These are phyloP conservation scores for Pythium scleroteichum DNA, from an alignment of 352 stramenopile species.

Conservation along the genomic window DNA sequence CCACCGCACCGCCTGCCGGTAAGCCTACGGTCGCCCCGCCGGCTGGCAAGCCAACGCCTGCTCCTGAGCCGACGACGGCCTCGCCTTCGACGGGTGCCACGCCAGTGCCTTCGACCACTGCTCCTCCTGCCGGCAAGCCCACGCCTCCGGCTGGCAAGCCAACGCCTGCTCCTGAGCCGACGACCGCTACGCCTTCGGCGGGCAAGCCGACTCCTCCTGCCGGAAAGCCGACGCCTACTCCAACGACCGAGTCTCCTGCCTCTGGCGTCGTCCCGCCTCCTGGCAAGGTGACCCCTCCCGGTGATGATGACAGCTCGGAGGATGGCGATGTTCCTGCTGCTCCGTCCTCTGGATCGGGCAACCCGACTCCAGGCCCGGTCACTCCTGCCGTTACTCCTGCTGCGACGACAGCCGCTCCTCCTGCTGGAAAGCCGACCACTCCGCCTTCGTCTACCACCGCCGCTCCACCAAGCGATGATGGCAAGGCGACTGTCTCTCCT, in stretches of 20 bases:
- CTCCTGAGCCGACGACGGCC: neutral
- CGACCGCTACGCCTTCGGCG: neutral
- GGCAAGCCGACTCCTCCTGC: neutral
- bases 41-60: neutral
- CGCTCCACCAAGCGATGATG: neutral
- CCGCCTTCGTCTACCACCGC: neutral
- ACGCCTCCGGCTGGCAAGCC: neutral
- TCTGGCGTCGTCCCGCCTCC: neutral
- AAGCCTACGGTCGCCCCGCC: conserved; percentile 1
- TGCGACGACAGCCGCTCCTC: no score
- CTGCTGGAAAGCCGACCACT: neutral
- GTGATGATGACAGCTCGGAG: conserved; percentile 2
- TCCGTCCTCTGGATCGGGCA: neutral
- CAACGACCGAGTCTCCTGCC: no score
- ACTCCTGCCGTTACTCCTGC: no score
- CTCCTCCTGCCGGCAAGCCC: neutral
- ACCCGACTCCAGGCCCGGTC: neutral
- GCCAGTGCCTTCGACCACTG: neutral
- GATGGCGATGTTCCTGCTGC: neutral
- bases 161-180: neutral
- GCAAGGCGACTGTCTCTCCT: neutral
- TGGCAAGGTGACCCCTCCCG: neutral
- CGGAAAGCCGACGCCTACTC: neutral
- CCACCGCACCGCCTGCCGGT: neutral
- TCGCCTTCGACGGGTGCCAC: neutral